Percentiles rank a stretch among this genome's conserved stretches.
Conservation (phyloP, 371 early-diverging fungal genomes). For the Rhizopus sp. region DNA sequence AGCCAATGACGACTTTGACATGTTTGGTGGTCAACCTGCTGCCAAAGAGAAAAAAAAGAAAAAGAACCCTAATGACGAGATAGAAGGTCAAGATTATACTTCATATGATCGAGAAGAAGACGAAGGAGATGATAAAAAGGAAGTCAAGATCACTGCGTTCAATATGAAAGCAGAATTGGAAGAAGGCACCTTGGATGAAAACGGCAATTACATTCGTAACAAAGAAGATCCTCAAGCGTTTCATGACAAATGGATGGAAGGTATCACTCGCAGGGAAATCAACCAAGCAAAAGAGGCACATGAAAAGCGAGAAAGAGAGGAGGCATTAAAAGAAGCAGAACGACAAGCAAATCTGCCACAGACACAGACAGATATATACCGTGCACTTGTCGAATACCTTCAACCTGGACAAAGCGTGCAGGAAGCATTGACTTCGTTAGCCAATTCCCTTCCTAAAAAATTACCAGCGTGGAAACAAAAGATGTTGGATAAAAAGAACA, state of each 20-base stretch:
- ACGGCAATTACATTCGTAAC: conserved; percentile 81
- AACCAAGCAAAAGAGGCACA: conserved; percentile 72
- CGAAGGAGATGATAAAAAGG: conserved; percentile 54
- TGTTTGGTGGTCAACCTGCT: conserved; percentile 55
- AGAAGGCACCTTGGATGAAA: conserved; percentile 83
- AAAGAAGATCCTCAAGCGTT: conserved; percentile 80
- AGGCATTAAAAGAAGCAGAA: conserved; percentile 54
- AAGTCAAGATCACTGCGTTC: conserved; percentile 75
- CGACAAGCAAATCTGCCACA: conserved; percentile 47
- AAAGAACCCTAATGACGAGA: conserved; percentile 39
- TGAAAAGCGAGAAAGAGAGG: conserved; percentile 55
- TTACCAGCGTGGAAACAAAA: conserved; percentile 55
- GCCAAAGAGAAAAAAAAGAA: conserved; percentile 18
- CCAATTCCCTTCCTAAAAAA: conserved; percentile 55
- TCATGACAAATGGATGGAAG: conserved; percentile 90
- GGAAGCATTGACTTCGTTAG: conserved; percentile 65
- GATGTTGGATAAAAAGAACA: conserved; percentile 63
- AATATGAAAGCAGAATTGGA: conserved; percentile 89
- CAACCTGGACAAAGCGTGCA: conserved; percentile 74
- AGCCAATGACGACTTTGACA: conserved; percentile 55
- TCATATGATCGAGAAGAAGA: conserved; percentile 44
- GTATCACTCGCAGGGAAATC: conserved; percentile 77
- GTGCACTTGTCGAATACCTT: conserved; percentile 64
- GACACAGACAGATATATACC: conserved; percentile 57
- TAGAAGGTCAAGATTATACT: conserved; percentile 58